Percentiles rank a stretch among this genome's conserved stretches.
phyloP scores from a whole-genome alignment of 495 filamentous ascomycete genomes.

The Platismatia glauca region DNA sequence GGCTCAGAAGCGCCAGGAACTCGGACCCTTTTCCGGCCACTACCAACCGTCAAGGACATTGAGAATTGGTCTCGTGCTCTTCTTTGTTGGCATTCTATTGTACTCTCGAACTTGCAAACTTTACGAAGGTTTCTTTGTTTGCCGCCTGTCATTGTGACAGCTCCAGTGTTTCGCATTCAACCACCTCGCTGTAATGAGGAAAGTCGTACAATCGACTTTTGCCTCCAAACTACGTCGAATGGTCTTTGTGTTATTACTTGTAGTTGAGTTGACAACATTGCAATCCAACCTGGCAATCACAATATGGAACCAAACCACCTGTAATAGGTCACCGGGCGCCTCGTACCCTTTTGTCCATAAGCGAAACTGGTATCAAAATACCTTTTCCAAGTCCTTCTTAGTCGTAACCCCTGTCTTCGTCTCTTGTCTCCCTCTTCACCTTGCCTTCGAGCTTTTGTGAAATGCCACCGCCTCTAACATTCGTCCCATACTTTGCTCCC shows the following conservation, averaged over 20 bases:
- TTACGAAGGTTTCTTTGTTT: not conserved
- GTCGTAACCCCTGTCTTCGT: not conserved
- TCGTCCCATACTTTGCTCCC: not conserved
- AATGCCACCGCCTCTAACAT: not conserved
- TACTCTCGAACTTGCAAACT: not conserved
- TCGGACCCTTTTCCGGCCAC: not conserved
- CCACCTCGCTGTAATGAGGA: not conserved
- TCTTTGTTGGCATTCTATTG: not conserved
- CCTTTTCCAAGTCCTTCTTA: not conserved
- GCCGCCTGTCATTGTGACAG: not conserved
- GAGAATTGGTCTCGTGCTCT: not conserved
- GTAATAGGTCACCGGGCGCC: not conserved
- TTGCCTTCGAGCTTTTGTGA: not conserved
- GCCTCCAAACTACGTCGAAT: not conserved
- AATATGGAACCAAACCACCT: not conserved
- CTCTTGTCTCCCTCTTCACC: not conserved
- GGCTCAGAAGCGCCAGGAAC: too few relatives aligned
- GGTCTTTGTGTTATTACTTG: not conserved
- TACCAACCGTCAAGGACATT: too few relatives aligned
- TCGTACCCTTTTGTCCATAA: not conserved
- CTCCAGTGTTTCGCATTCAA: not conserved
- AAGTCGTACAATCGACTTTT: not conserved
- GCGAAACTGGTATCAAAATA: not conserved
- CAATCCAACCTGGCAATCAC: not conserved
- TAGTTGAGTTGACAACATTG: not conserved